phyloP scores from a whole-genome alignment of 345 rosid genomes.

The Sisymbrium irio region DNA sequence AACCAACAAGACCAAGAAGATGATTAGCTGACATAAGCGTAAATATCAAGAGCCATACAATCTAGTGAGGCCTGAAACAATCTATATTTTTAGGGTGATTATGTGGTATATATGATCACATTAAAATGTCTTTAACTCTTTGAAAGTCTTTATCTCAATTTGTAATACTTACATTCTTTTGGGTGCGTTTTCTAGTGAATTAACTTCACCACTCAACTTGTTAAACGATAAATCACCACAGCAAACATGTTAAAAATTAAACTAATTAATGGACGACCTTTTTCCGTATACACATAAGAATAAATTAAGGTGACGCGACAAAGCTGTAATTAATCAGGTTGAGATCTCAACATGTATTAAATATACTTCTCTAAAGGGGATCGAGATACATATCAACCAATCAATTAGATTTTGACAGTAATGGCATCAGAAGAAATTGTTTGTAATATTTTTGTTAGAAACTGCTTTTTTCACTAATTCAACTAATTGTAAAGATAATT shows the following conservation, averaged over 20 bases:
- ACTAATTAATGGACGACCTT: not conserved
- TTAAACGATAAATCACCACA: too few relatives aligned
- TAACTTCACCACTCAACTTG: slow-evolving; percentile 13
- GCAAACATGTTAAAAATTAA: not conserved
- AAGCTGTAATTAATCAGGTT: not conserved
- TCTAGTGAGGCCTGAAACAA: not conserved
- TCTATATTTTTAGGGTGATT: slow-evolving; percentile 1
- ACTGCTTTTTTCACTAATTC: not conserved
- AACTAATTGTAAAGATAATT: not conserved
- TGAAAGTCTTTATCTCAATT: not conserved
- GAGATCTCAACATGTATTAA: not conserved
- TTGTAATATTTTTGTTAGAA: not conserved
- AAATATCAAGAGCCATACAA: not conserved
- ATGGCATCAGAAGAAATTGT: not conserved
- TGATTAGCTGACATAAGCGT: not conserved
- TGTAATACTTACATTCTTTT: not conserved
- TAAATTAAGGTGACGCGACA: not conserved
- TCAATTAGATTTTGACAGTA: too few relatives aligned
- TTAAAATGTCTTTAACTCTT: not conserved
- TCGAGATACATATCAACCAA: too few relatives aligned
- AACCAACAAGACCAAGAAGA: not conserved
- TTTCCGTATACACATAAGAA: not conserved
- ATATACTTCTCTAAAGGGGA: not conserved
- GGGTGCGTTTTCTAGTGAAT: not conserved
- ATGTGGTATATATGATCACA: not conserved